Base-by-base conservation (phyloP, 768 basidiomycete species). In the Psilocybe cyanescens region DNA sequence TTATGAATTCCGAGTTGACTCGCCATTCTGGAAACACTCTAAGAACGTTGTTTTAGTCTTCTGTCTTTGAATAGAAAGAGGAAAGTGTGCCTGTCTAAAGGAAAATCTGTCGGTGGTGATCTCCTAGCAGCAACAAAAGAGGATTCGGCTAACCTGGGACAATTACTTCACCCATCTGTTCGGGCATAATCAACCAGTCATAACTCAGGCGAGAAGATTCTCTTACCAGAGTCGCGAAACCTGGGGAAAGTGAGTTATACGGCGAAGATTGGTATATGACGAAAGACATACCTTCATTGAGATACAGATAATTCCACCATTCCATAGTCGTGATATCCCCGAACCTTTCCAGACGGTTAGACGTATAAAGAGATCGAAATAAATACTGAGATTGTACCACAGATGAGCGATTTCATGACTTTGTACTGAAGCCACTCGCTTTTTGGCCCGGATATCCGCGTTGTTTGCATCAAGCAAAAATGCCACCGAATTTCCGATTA, bases 311-410 rank as follows among this genome's bases (percentile, higher is more conserved):
- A 62, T 91, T 86, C 92, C 92, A 95, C 92, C 93, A 94, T 68
- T 86, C 86, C 94, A 96, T 95, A 0, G 94, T 97, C 5, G 92
- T 90, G 67, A 97, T 91, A 71, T 97, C 89, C 19, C 95, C 95
- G 67, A 96, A 97, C 41, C 41, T 44, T 44, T 24, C 24, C 24
- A 2, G 41, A 44, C 5, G 14, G 41, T 14, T 11, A 14, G 8
- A 14, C 4, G 14, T 44, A 44, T 3, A 35, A 7, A 35, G 33
- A 16, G 41, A 12, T 44, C 6, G 1, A 44, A 16, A 44, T 16
- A 44, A 16, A 44, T 8, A 3, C n/a, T 44, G 0, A n/a, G 6
- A 16, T 5, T 12, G 4, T n/a, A 44, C 88, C 90, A 89, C 87
- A 92, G 89, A 70, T 91, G 90, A 7, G 90, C 89, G 49, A 94